Conservation (phyloP, 306 rosid genomes). For the Hippophae rhamnoides region DNA sequence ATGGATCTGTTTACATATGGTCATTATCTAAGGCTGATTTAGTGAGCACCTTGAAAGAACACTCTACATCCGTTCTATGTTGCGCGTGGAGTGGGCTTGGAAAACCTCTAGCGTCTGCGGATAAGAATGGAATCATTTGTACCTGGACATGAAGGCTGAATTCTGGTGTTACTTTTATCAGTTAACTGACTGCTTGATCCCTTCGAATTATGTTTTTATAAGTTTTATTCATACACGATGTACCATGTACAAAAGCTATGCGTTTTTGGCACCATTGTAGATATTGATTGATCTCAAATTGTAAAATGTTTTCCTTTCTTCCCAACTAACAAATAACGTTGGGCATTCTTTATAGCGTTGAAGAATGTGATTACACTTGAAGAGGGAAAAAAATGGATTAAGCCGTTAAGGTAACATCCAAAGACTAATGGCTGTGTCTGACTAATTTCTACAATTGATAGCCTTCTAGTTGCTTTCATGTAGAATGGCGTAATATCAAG, state of each 20-base stretch:
- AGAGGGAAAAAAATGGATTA: no score
- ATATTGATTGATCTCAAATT: constrained; percentile 15
- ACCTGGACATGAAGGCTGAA: constrained; percentile 46
- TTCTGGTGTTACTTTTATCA: neutral
- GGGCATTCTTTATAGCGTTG: neutral
- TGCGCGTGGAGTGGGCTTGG: constrained; percentile 89
- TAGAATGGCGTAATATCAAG: no score
- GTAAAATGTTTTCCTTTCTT: neutral
- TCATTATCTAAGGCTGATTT: constrained; percentile 63
- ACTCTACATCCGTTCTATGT: constrained; percentile 67
- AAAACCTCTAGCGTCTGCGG: constrained; percentile 83
- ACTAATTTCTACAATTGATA: no score
- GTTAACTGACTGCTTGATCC: neutral
- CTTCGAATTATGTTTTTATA: neutral
- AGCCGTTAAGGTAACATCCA: no score
- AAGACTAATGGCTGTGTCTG: no score
- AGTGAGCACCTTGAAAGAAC: constrained; percentile 74
- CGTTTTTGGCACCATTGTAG: constrained; percentile 7
- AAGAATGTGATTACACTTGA: no score
- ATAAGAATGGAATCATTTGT: constrained; percentile 76
- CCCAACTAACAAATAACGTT: neutral
- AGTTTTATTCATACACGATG: neutral
- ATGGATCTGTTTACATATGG: constrained; percentile 83
- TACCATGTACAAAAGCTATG: constrained; percentile 1
- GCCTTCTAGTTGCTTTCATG: no score